Base-by-base conservation (phyloP, 139 green algal genomes). In the Desmodesmus armatus region DNA sequence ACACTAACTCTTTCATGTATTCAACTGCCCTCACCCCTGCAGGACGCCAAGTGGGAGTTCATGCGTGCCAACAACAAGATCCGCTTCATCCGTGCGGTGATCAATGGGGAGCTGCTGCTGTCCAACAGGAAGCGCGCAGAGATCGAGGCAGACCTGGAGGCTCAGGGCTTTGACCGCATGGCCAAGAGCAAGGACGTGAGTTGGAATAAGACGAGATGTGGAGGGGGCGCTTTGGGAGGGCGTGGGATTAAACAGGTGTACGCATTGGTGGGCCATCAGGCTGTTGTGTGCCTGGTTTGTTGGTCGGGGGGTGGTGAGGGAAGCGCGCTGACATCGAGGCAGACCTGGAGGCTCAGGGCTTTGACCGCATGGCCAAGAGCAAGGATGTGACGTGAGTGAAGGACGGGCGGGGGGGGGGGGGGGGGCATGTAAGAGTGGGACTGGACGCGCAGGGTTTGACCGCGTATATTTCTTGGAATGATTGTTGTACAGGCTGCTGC, bases 71-170 rank as follows among this genome's bases (percentile, higher is more conserved):
- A 88, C 87, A 99, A 98, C 90, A 94, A 95, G 80, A 91, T 95
- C 41, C 91, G 95, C 72, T 99, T 99, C 93, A 99, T 99, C 80
- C 83, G 97, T 60, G 94, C 95, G 6, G 97, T 99, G 31, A 94
- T 99, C 41, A 37, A 87, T 5, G 94, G 95, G n/a, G 82, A 92
- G 43, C 89, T 99, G 83, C 70, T 39, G 51, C 60, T 99, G 62
- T 92, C 62, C 91, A 98, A 98, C 87, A 91, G 80, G 41, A 97
- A 96, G 89, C 92, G 92, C 71, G 91, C 90, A 0, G 96, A 97
- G 49, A 92, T 99, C 9, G 92, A 98, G 89, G 88, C 79, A 7
- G 94, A 99, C 71, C 93, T 99, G 80, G 88, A 95, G 66, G 69
- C 60, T 0, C 78, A 93, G 55, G 93, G 93, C 67, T 99, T 94